Evolutionary conservation across 345 rosid species (phyloP).

Genomic region (Physaria fendleri): DNA sequence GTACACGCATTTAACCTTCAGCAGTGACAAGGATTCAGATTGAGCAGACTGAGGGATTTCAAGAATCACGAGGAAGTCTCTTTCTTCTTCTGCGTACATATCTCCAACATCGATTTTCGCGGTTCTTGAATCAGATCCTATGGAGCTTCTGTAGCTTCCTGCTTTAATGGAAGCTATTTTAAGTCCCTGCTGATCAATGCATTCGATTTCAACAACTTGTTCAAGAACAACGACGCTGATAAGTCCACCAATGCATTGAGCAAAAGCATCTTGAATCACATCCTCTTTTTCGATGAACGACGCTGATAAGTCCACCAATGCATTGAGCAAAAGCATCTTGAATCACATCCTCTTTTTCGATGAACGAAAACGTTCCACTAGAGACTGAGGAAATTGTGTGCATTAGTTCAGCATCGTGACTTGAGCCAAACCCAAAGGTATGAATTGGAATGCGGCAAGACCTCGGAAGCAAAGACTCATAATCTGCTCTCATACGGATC

Average conservation of each 20-base stretch:
- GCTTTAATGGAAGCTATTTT: slow-evolving; percentile 56
- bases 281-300: slow-evolving; percentile 84
- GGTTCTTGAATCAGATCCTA: slow-evolving; percentile 36
- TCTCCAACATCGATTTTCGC: slow-evolving; percentile 73
- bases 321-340: slow-evolving; percentile 99
- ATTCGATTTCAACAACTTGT: slow-evolving; percentile 48
- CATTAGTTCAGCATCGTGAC: slow-evolving; percentile 85
- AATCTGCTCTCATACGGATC: slow-evolving; percentile 33
- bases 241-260: slow-evolving; percentile 96
- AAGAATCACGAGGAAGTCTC: slow-evolving; percentile 71
- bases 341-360: slow-evolving; percentile 72
- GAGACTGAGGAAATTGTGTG: slow-evolving; percentile 71
- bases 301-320: slow-evolving; percentile 90
- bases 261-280: slow-evolving; percentile 91
- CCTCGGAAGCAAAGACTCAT: slow-evolving; percentile 50
- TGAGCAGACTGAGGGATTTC: slow-evolving; percentile 50
- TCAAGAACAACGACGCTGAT: slow-evolving; percentile 82
- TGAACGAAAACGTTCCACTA: slow-evolving; percentile 90
- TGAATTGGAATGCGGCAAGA: slow-evolving; percentile 66
- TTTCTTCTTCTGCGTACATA: slow-evolving; percentile 93
- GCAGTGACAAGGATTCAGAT: slow-evolving; percentile 45
- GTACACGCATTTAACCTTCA: slow-evolving; percentile 62
- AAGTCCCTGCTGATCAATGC: slow-evolving; percentile 37
- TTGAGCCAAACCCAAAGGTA: slow-evolving; percentile 86
- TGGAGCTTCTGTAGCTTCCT: slow-evolving; percentile 63